Evolutionary conservation across 106 monocot genomes (phyloP).

Genomic region (Hemerocallis citrina): DNA sequence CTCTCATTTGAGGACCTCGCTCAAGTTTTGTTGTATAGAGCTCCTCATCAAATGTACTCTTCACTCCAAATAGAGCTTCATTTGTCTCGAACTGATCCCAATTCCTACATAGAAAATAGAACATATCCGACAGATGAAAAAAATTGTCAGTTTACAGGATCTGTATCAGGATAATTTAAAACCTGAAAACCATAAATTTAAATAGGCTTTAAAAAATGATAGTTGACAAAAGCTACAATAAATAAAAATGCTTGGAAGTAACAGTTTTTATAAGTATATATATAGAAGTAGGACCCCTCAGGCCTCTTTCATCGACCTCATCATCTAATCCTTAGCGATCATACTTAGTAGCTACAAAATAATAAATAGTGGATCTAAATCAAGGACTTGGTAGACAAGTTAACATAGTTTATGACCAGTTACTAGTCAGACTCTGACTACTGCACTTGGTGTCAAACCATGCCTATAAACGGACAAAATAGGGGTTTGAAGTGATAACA

Average conservation of each 20-base stretch:
- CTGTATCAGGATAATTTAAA: not conserved
- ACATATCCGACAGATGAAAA: not conserved
- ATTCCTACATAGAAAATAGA: slow-evolving; percentile 30
- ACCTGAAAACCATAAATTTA: not conserved
- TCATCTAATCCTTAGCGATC: too few species aligned
- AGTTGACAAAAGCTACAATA: not conserved
- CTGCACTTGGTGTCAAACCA: too few species aligned
- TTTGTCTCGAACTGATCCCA: slow-evolving; percentile 98
- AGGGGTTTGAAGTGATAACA: too few species aligned
- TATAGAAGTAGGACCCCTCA: too few species aligned
- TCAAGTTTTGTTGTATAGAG: slow-evolving; percentile 95
- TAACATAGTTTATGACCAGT: too few species aligned
- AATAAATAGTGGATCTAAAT: too few species aligned
- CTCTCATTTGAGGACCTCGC: slow-evolving; percentile 77
- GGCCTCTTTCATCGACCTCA: too few species aligned
- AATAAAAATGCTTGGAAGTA: not conserved
- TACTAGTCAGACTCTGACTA: too few species aligned
- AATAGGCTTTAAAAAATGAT: not conserved
- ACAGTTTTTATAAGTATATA: too few species aligned
- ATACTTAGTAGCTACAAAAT: too few species aligned
- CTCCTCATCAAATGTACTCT: slow-evolving; percentile 95
- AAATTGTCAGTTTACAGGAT: not conserved
- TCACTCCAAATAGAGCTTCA: slow-evolving; percentile 85
- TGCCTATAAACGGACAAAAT: too few species aligned
- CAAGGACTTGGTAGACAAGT: too few species aligned